Conservation (phyloP, 768 basidiomycete species). For the Phanerochaete carnosa region DNA sequence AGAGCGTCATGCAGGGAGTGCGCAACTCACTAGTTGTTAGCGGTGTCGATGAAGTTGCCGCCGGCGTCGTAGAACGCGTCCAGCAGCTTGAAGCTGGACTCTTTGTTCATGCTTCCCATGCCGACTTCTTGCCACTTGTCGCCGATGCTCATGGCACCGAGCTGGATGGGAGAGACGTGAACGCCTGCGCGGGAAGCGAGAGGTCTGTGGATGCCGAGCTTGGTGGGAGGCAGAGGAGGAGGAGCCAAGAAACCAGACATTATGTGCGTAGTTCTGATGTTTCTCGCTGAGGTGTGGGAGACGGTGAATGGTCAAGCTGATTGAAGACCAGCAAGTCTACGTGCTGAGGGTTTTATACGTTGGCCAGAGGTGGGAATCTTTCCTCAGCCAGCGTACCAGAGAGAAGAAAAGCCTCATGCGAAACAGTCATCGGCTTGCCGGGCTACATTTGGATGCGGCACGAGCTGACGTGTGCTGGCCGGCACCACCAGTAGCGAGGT, state of each 20-base stretch:
- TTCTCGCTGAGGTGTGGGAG: too few relatives aligned
- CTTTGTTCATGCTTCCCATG: slow-evolving; percentile 38
- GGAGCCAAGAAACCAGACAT: slow-evolving; percentile 3
- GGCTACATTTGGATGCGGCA: too few relatives aligned
- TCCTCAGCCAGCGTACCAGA: too few relatives aligned
- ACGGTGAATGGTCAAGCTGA: too few relatives aligned
- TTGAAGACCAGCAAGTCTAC: too few relatives aligned
- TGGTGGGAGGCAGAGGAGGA: slow-evolving; percentile 11
- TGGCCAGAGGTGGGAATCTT: too few relatives aligned
- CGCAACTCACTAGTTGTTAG: slow-evolving; percentile 38
- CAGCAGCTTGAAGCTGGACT: slow-evolving; percentile 38
- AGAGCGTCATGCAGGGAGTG: neutral
- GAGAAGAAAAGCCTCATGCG: too few relatives aligned
- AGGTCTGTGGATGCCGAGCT: slow-evolving; percentile 30
- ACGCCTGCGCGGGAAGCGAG: slow-evolving; percentile 36
- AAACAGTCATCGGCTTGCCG: too few relatives aligned
- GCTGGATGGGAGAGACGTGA: slow-evolving; percentile 43
- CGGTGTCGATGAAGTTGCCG: slow-evolving; percentile 25
- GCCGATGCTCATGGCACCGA: slow-evolving; percentile 45
- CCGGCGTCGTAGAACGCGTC: slow-evolving; percentile 24
- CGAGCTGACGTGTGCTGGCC: too few relatives aligned
- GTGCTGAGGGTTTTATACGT: neutral
- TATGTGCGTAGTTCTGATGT: neutral
- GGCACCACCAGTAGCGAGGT: too few relatives aligned
- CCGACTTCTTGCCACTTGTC: slow-evolving; percentile 33